Percentiles rank a stretch among this genome's conserved stretches.
These are phyloP conservation scores for Boeremia exigua DNA, from an alignment of 2,329 filamentous ascomycete genomes.

Conservation along the genomic window DNA sequence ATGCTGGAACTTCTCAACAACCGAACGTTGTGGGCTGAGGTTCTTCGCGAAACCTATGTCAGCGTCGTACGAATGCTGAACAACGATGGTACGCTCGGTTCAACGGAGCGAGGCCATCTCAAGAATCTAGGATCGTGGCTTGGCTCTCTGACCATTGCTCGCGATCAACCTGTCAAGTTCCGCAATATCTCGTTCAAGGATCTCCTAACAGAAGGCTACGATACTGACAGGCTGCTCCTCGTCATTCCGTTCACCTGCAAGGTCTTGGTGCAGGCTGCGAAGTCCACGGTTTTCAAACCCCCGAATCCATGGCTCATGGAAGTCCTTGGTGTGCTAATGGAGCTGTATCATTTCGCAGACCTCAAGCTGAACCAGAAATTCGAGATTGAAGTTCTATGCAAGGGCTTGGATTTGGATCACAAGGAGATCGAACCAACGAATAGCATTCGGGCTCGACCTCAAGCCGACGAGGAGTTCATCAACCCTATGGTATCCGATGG, in stretches of 20 bases:
- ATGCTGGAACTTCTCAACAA: constrained; percentile 84
- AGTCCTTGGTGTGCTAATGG: constrained; percentile 86
- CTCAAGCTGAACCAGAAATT: constrained; percentile 97
- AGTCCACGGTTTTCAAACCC: constrained; percentile 87
- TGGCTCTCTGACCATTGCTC: constrained; percentile 87
- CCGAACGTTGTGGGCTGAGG: constrained; percentile 79
- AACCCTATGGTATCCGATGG: constrained; percentile 66
- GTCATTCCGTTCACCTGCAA: constrained; percentile 99
- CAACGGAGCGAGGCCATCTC: constrained; percentile 83
- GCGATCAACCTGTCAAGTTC: constrained; percentile 94
- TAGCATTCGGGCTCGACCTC: constrained; percentile 77
- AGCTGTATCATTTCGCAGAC: constrained; percentile 91
- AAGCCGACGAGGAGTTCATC: constrained; percentile 65
- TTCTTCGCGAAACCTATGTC: constrained; percentile 90
- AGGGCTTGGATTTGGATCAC: constrained; percentile 88
- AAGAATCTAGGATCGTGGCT: constrained; percentile 96
- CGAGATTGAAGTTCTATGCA: constrained; percentile 96
- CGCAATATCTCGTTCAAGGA: constrained; percentile 98
- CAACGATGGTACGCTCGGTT: constrained; percentile 84
- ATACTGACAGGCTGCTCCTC: constrained; percentile 87
- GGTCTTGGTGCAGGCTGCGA: constrained; percentile 81
- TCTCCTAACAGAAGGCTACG: constrained; percentile 88
- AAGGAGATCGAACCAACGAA: constrained; percentile 88
- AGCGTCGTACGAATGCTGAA: constrained; percentile 88
- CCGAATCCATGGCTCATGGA: constrained; percentile 99